These are phyloP conservation scores for Pholiota adiposa DNA, from an alignment of 1,284 basidiomycete species.

Conservation along the genomic window DNA sequence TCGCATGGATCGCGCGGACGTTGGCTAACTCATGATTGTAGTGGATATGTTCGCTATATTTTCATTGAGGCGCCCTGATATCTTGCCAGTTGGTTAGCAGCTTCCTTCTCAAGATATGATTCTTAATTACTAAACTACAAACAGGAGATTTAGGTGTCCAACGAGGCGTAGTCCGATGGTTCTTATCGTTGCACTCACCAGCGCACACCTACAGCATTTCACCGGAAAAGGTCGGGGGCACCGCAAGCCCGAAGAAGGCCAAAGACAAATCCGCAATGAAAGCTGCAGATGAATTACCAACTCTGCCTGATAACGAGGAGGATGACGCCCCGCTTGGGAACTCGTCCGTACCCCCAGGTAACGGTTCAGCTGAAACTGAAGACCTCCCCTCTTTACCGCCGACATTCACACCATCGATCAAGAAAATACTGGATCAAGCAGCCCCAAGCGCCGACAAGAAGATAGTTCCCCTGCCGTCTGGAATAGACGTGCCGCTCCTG, in stretches of 20 bases:
- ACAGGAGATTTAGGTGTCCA: slow-evolving; percentile 85
- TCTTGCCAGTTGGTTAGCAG: slow-evolving; percentile 71
- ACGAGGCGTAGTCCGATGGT: slow-evolving; percentile 78
- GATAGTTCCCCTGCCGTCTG: slow-evolving; percentile 57
- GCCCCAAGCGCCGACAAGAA: slow-evolving; percentile 24
- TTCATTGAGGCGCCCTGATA: slow-evolving; percentile 80
- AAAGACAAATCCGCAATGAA: slow-evolving; percentile 1
- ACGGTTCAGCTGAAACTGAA: slow-evolving; percentile 23
- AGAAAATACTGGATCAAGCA: slow-evolving; percentile 51
- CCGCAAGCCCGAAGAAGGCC: slow-evolving; percentile 25
- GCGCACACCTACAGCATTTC: slow-evolving; percentile 52
- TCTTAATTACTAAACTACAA: neutral
- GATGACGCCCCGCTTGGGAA: slow-evolving; percentile 8
- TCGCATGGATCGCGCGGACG: neutral
- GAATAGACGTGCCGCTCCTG: slow-evolving; percentile 63
- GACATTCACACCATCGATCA: slow-evolving; percentile 70
- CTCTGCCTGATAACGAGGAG: slow-evolving; percentile 20
- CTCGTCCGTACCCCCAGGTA: slow-evolving; percentile 34
- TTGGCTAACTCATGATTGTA: slow-evolving; percentile 23
- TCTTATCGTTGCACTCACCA: slow-evolving; percentile 66
- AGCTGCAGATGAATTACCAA: slow-evolving; percentile 15
- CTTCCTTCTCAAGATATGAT: neutral
- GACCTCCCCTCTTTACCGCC: slow-evolving; percentile 49
- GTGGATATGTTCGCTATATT: slow-evolving; percentile 94
- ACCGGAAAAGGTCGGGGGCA: slow-evolving; percentile 52